Evolutionary conservation across 768 basidiomycete species (phyloP), one percentile per base, ranked within the genome.

Genomic region (Leucocoprinus leucothites): DNA sequence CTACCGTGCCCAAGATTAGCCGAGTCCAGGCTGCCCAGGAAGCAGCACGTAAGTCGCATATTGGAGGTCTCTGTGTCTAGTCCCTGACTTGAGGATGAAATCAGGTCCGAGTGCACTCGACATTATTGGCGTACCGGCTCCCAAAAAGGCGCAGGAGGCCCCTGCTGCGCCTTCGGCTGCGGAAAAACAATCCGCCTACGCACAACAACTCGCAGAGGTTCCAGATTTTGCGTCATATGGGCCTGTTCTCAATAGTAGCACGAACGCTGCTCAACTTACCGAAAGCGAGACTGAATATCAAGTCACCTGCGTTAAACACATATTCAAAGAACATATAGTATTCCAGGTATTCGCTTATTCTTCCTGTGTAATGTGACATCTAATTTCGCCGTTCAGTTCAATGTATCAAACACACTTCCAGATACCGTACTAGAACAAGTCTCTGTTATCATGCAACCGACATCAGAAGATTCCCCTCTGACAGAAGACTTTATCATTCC

Each of bases 281-380:
- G 97, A 99, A 73, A 89, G 83, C 64, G 97, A 98, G 73, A 98
- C 94, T 3, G 97, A 98, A 72, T 99, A 98, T 67, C 94, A 97
- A 65, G 96, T 98, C 45, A 85, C 89, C 9, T 92, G 91, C 62
- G 91, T 97, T 71, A 98, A 98, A 74, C 97, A 99, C 69, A 83
- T 98, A 56, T 99, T 94, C 82, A 86, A 85, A 67, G 91, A 94
- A 58, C 92, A 98, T 66, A 69, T 98, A 57, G 95, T 99, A 40
- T 98, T 99, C 85, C 96, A 96, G 82, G 94, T 92, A 65, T 64
- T 25, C 22, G 45, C 24, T 45, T 22, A n/a, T 38, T 38, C 16
- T 21, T 41, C 35, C 28, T 36, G n/a, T n/a, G n/a, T 25, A 5
- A 48, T 26, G 18, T 46, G 40, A 5, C 51, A 19, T 45, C 47